A percentile compares a stretch with the other conserved stretches of the same genome.
Evolutionary conservation across 305 asterid genomes (phyloP).

Genomic region (Solanum hybrid): DNA sequence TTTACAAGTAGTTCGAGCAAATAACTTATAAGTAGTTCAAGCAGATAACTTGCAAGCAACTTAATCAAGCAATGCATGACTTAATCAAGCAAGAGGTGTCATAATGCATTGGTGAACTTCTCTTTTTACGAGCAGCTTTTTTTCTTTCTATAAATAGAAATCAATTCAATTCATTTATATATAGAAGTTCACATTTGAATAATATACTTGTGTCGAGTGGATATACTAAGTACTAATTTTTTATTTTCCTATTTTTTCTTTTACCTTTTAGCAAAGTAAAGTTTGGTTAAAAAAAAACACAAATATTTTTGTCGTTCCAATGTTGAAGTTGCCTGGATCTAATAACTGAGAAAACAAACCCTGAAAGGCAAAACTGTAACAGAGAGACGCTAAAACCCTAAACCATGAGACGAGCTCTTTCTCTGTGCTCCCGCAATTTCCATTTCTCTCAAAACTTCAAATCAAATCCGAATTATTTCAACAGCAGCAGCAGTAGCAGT

Average conservation of each 20-base stretch:
- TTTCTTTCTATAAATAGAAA: background rate
- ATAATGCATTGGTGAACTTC: background rate
- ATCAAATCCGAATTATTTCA: slow-evolving; percentile 1
- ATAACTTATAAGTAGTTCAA: background rate
- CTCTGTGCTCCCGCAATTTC: slow-evolving; percentile 31
- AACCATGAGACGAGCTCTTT: slow-evolving; percentile 60
- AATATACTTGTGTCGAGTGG: background rate
- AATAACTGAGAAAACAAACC: background rate
- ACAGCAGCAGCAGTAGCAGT: background rate
- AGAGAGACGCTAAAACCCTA: slow-evolving; percentile 13
- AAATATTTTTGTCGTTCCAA: background rate
- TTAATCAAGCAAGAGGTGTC: background rate
- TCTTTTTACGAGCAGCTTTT: background rate
- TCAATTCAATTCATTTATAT: background rate
- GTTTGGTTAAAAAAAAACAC: background rate
- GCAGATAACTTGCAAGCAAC: background rate
- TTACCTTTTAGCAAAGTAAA: background rate
- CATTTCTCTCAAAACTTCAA: slow-evolving; percentile 17
- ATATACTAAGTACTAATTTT: background rate
- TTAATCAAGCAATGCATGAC: background rate
- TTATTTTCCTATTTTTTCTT: background rate
- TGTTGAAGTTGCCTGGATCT: background rate
- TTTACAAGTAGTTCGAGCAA: too few relatives aligned
- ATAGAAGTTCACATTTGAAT: background rate
- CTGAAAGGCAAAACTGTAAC: background rate